A percentile compares a stretch with the other conserved stretches of the same genome.
Conservation (phyloP, 768 basidiomycete genomes). For the Inosperma sp. region DNA sequence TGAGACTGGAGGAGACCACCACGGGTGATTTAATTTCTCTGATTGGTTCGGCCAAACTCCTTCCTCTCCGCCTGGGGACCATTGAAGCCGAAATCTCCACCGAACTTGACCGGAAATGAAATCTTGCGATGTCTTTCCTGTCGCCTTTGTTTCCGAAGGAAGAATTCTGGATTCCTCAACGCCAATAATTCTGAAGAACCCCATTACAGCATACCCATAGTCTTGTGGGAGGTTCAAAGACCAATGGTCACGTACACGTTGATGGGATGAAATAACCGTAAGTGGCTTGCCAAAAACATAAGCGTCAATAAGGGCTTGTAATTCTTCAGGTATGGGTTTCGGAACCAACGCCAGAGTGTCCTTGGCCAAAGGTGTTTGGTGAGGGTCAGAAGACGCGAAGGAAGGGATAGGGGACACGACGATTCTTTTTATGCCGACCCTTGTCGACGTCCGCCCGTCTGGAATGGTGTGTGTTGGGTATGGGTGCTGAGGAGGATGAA, state of each 20-base stretch:
- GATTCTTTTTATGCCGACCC: too few relatives aligned
- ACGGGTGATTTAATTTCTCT: conserved; percentile 15
- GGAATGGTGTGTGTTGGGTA: too few relatives aligned
- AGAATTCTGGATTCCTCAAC: conserved; percentile 25
- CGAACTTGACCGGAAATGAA: conserved; percentile 31
- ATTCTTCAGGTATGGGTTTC: conserved; percentile 37
- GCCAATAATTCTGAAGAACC: conserved; percentile 41
- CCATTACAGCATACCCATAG: conserved; percentile 41
- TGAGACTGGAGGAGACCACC: conserved; percentile 19
- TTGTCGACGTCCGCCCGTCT: too few relatives aligned
- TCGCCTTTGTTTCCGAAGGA: neutral
- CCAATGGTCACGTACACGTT: conserved; percentile 26
- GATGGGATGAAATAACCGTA: conserved; percentile 35
- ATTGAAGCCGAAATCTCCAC: conserved; percentile 45
- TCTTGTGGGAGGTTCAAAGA: conserved; percentile 31
- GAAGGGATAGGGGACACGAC: too few relatives aligned
- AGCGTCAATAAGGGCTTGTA: conserved; percentile 39
- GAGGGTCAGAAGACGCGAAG: too few relatives aligned
- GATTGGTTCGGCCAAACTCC: conserved; percentile 19
- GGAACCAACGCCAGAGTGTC: too few relatives aligned
- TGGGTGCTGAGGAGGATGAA: too few relatives aligned
- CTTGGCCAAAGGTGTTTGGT: too few relatives aligned
- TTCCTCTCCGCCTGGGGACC: conserved; percentile 50
- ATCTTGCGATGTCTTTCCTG: neutral
- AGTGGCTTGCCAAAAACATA: conserved; percentile 37